Evolutionary conservation across 257 asterid species (phyloP), one percentile per base, ranked within the genome.

Genomic region (Solanum tarapatanum): DNA sequence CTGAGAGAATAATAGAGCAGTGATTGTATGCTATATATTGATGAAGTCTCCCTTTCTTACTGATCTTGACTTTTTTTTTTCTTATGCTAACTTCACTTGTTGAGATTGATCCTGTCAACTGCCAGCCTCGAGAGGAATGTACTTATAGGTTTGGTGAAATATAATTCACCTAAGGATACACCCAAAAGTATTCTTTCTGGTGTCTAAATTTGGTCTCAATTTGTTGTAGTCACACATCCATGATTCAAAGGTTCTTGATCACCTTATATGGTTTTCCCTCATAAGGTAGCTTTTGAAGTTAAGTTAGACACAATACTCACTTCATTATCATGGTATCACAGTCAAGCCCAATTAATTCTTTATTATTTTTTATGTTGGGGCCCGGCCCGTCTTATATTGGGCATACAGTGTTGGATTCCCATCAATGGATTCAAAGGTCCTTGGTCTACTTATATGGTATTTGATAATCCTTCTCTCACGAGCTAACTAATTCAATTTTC

Each of bases 291-390:
- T 51, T 51, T 51, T 51, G 23, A 51, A 16, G 8, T 51, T 51
- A 0, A 51, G 55, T 45, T 45, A 45, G 6, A 13, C 55, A 13
- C 16, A 45, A 51, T 16, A 16, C 1, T 17, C n/a, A 17, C n/a
- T 51, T 51, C 8, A 2, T 16, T 51, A 51, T 51, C n/a, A 16
- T 6, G n/a, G 9, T 51, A 51, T 51, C 23, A 51, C 23, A 2
- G 9, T 1, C 62, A 51, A 0, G 1, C 0, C 1, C n/a, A 14
- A 0, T 1, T 1, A 48, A 14, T 48, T 48, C 1, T 48, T 1
- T 14, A 48, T 48, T 48, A 3, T 45, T 14, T 48, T 51, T 6
- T 2, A 17, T 17, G 4, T 17, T 51, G 10, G 62, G 19, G 5
- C 14, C 10, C 41, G 2, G 2, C 5, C 10, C 1, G 0, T 17